These are phyloP conservation scores for Aspergillus costaricaensis DNA, from an alignment of 2,329 filamentous ascomycete genomes.

Conservation along the genomic window DNA sequence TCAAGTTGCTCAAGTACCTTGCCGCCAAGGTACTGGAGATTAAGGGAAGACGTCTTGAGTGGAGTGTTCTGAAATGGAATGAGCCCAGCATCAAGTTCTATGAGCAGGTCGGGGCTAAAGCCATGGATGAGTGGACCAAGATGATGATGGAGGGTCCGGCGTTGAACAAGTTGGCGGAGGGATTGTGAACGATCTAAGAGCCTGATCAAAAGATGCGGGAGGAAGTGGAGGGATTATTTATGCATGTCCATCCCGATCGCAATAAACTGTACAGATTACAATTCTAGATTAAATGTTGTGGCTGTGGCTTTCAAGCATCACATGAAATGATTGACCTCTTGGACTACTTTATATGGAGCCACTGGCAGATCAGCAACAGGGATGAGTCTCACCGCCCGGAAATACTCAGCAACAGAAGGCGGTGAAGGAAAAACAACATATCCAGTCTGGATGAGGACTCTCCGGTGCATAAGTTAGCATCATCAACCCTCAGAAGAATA, in stretches of 20 bases:
- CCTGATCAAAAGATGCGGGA: too few relatives aligned
- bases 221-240: background rate
- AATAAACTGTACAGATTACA: background rate
- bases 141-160: conserved; percentile 53
- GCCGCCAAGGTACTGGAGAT: conserved; percentile 77
- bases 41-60: conserved; percentile 76
- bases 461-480: too few relatives aligned
- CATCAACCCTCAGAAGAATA: background rate
- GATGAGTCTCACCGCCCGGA: too few relatives aligned
- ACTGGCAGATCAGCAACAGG: too few relatives aligned
- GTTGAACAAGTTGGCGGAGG: conserved; percentile 44
- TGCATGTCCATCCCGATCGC: background rate
- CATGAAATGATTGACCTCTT: too few relatives aligned
- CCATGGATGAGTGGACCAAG: conserved; percentile 52
- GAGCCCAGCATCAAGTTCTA: conserved; percentile 89
- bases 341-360: too few relatives aligned
- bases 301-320: too few relatives aligned
- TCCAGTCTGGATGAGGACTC: too few relatives aligned
- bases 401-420: too few relatives aligned
- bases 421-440: too few relatives aligned
- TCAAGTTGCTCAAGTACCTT: conserved; percentile 69
- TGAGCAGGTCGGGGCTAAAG: conserved; percentile 47
- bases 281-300: background rate
- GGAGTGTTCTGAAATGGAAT: conserved; percentile 92
- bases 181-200: conserved; percentile 3